Conservation (phyloP, 441 rosid species). For the Rhodomyrtus psidioides region DNA sequence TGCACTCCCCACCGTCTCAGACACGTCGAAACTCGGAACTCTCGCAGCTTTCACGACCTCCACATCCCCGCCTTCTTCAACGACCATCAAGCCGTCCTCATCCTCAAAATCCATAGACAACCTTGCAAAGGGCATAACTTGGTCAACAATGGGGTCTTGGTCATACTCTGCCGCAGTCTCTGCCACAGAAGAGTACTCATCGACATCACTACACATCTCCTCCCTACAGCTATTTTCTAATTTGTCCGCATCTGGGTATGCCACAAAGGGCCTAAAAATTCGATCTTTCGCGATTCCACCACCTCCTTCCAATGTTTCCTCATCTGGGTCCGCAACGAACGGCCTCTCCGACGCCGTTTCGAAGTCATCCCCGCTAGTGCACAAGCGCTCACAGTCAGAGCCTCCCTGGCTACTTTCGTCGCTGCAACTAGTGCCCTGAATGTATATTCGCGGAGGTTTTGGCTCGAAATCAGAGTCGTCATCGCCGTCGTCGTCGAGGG, state of each 20-base stretch:
- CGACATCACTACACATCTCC: not conserved
- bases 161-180: slow-evolving; percentile 25
- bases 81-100: slow-evolving; percentile 13
- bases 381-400: not conserved
- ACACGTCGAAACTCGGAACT: slow-evolving; percentile 11
- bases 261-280: slow-evolving; percentile 16
- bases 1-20: slow-evolving; percentile 8
- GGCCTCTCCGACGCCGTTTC: not conserved
- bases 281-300: not conserved
- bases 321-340: not conserved
- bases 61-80: slow-evolving; percentile 11
- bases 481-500: slow-evolving; percentile 23
- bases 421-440: not conserved
- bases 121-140: slow-evolving; percentile 40
- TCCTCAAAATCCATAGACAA: slow-evolving; percentile 61
- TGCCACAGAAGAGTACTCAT: slow-evolving; percentile 14
- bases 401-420: not conserved
- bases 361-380: not conserved
- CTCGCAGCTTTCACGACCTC: slow-evolving; percentile 11
- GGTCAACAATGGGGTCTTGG: slow-evolving; percentile 9
- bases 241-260: slow-evolving; percentile 16
- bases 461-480: slow-evolving; percentile 26
- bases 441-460: slow-evolving; percentile 6
- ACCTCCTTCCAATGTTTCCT: not conserved
- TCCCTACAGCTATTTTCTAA: slow-evolving; percentile 4